Base-by-base conservation (phyloP, 768 basidiomycete species). In the Favolaschia claudopus region DNA sequence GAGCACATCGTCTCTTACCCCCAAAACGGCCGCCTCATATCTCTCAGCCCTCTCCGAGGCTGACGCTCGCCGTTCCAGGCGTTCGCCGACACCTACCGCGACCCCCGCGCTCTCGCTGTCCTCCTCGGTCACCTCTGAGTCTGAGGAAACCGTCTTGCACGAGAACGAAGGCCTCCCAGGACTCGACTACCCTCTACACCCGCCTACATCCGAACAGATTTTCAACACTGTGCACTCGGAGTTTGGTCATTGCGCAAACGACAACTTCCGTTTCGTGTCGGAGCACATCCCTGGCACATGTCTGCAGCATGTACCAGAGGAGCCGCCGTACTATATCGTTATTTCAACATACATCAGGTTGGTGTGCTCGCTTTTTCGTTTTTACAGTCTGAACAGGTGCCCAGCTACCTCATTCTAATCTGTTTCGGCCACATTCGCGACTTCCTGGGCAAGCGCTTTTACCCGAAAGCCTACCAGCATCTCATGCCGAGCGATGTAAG, bases 241-340 rank as follows among this genome's bases (percentile, higher is more conserved):
- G 76, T 98, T 96, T 71, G 96, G 96, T 1, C 93, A 95, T 73
- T 95, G 92, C 68, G 86, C 85, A 24, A 88, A 94, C 67, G 86
- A 91, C 61, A 79, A 78, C 24, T 92, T 85, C 70, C 81, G 94
- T n/a, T 82, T 85, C 64, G 82, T 78, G 13, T 89, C 89, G 1
- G 79, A 85, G 60, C 88, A 93, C 70, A 76, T 81, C 10, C 73
- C 74, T 2, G 83, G 82, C 14, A 72, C 77, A 7, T 75, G 83
- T 2, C 70, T 91, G 58, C 76, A 78, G 51, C 83, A 86, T 67
- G 75, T 84, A 54, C 89, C 92, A 60, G 86, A 89, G 63, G 93
- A 96, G 68, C 96, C 96, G 4, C 92, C 93, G 0, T 95, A 97
- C 71, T 95, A 95, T 75, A 89, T 97, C 68, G 83, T 98, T 38